phyloP scores from a whole-genome alignment of 257 asterid genomes.

The Ilex aquifolium region DNA sequence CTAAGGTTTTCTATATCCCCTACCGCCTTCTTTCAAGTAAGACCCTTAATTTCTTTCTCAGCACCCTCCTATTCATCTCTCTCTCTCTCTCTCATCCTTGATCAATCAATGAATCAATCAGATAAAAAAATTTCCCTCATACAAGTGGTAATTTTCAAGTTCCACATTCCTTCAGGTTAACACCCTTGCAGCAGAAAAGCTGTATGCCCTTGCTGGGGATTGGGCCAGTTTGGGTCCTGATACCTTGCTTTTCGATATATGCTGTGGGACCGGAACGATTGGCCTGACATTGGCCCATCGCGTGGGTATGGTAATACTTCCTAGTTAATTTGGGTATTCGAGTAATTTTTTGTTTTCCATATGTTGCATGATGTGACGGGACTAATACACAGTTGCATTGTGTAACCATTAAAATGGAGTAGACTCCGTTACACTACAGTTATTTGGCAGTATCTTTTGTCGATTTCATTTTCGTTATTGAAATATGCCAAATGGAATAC shows the following conservation, averaged over 20 bases:
- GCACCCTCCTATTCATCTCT: slow-evolving; percentile 1
- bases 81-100: not conserved
- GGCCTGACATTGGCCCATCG: slow-evolving; percentile 87
- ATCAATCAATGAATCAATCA: too few species aligned
- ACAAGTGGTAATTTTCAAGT: not conserved
- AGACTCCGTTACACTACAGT: not conserved
- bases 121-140: not conserved
- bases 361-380: not conserved
- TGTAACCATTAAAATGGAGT: not conserved
- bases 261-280: slow-evolving; percentile 99
- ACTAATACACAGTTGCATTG: not conserved
- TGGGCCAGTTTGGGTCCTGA: slow-evolving; percentile 95
- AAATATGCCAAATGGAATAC: too few species aligned
- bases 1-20: slow-evolving; percentile 87
- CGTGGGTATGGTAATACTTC: slow-evolving; percentile 96
- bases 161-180: slow-evolving; percentile 54
- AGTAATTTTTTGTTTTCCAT: slow-evolving; percentile 1
- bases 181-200: slow-evolving; percentile 92
- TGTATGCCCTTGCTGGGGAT: slow-evolving; percentile 95
- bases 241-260: slow-evolving; percentile 85
- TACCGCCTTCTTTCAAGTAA: slow-evolving; percentile 96
- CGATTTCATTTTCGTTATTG: too few species aligned
- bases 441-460: not conserved
- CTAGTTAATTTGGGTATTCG: slow-evolving; percentile 17
- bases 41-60: slow-evolving; percentile 4